These are phyloP conservation scores for Fusarium mangiferae DNA, from an alignment of 2,329 filamentous ascomycete species.

Conservation along the genomic window DNA sequence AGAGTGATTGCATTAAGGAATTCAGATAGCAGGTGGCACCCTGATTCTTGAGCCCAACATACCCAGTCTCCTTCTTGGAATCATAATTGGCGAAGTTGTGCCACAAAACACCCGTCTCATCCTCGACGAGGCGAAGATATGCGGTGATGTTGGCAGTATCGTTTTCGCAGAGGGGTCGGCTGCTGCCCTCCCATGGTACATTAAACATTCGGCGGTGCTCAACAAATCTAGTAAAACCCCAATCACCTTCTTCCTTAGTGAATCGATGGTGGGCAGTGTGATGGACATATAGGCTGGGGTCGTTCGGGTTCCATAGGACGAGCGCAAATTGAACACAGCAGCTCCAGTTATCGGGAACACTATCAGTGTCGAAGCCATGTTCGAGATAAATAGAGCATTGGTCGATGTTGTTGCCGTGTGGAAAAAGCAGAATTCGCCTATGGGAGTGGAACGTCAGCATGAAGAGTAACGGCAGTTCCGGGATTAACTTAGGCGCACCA, in stretches of 20 bases:
- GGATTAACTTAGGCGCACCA: conserved; percentile 65
- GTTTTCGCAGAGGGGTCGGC: conserved; percentile 79
- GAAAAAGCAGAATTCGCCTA: conserved; percentile 95
- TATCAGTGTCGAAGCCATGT: conserved; percentile 82
- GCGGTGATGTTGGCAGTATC: conserved; percentile 83
- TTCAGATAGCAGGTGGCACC: conserved; percentile 92
- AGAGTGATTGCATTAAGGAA: conserved; percentile 84
- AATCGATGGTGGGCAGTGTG: conserved; percentile 94
- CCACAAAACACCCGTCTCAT: conserved; percentile 90
- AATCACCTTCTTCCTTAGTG: conserved; percentile 95
- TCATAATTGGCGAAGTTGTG: conserved; percentile 95
- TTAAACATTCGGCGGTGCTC: conserved; percentile 89
- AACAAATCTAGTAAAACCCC: conserved; percentile 97
- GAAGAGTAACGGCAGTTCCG: conserved; percentile 43
- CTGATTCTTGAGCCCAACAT: conserved; percentile 96
- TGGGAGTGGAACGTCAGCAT: conserved; percentile 35
- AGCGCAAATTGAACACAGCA: conserved; percentile 96
- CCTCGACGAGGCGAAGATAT: conserved; percentile 83
- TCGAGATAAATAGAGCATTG: conserved; percentile 96
- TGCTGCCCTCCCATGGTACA: conserved; percentile 75
- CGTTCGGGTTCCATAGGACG: conserved; percentile 92
- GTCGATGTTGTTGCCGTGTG: conserved; percentile 93
- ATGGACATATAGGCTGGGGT: conserved; percentile 85
- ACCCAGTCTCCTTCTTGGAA: conserved; percentile 98
- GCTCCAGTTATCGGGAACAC: conserved; percentile 91